Evolutionary conservation across 805 yeast genomes (phyloP).

Genomic region (Saturnispora kantuleensis): DNA sequence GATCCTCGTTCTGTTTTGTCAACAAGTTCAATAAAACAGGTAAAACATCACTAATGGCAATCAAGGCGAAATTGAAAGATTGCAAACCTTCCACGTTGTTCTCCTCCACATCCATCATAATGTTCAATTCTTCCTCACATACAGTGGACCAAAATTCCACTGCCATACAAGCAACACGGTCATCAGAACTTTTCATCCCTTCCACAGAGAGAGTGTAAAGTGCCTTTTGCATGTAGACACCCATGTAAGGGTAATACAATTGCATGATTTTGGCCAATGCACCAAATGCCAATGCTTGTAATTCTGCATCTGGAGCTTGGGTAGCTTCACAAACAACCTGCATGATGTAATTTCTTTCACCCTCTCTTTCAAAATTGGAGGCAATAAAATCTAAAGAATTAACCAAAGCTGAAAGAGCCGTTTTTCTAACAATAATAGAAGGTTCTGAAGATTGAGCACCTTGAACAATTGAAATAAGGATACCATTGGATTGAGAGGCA

Average conservation of each 20-base stretch:
- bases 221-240: conserved; percentile 95
- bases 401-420: conserved; percentile 87
- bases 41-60: conserved; percentile 74
- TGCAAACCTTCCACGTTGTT: conserved; percentile 37
- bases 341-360: conserved; percentile 95
- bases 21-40: conserved; percentile 76
- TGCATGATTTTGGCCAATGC: conserved; percentile 89
- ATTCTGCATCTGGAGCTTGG: conserved; percentile 70
- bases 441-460: conserved; percentile 86
- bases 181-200: conserved; percentile 82
- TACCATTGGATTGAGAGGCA: conserved; percentile 79
- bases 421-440: conserved; percentile 62
- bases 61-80: conserved; percentile 72
- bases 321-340: conserved; percentile 98
- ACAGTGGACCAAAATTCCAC: conserved; percentile 99
- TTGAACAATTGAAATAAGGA: conserved; percentile 90
- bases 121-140: conserved; percentile 93
- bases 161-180: conserved; percentile 93
- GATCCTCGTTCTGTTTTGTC: conserved; percentile 84
- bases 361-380: conserved; percentile 81
- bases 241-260: conserved; percentile 81
- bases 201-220: conserved; percentile 78
- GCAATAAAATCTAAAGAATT: conserved; percentile 86
- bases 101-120: conserved; percentile 58
- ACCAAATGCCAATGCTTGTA: conserved; percentile 93